Conservation (phyloP, 2,329 filamentous ascomycete species). For the Cadophora malorum region DNA sequence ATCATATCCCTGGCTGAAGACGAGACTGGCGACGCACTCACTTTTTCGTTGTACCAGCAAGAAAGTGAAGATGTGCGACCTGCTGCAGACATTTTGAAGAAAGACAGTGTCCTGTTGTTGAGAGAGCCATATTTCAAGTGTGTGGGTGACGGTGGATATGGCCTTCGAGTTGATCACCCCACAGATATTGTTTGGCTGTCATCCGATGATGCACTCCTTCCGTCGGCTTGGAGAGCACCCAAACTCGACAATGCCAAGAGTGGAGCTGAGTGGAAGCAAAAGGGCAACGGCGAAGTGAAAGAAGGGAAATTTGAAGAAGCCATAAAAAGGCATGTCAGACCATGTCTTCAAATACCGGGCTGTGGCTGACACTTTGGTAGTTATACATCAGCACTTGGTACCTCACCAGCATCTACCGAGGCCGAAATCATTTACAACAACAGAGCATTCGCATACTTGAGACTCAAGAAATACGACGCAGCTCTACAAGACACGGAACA, state of each 20-base stretch:
- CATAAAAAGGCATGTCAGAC: constrained; percentile 25
- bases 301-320: constrained; percentile 40
- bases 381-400: constrained; percentile 30
- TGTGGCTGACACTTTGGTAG: constrained; percentile 16
- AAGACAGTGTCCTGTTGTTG: constrained; percentile 50
- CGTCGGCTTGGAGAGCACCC: constrained; percentile 3
- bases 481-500: constrained; percentile 34
- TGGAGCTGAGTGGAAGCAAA: constrained; percentile 28
- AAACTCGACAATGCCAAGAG: background rate
- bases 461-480: constrained; percentile 46
- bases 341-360: background rate
- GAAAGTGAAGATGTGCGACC: constrained; percentile 39
- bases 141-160: constrained; percentile 49
- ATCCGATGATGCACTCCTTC: constrained; percentile 39
- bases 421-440: constrained; percentile 44
- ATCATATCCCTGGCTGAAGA: constrained; percentile 42
- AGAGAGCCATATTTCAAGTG: constrained; percentile 61
- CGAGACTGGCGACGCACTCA: constrained; percentile 37
- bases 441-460: constrained; percentile 45
- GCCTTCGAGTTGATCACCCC: constrained; percentile 58
- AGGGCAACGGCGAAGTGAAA: constrained; percentile 32
- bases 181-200: constrained; percentile 54
- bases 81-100: constrained; percentile 46
- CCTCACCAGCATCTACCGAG: constrained; percentile 43
- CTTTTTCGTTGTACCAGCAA: constrained; percentile 53